Evolutionary conservation across 495 filamentous ascomycete species (phyloP).

Genomic region (Penicillium bovifimosum): DNA sequence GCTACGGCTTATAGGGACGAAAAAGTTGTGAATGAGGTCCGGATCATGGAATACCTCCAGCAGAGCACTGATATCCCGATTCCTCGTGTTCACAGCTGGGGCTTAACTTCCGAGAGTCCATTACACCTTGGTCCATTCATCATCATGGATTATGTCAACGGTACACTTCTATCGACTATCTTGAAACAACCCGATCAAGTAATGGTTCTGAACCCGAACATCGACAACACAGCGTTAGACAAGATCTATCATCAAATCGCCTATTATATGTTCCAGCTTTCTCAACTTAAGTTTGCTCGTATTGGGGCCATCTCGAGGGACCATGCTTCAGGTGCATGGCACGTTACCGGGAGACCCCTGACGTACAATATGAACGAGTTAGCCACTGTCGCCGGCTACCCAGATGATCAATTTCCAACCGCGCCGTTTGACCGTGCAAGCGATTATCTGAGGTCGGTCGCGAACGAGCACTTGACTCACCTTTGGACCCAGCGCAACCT

Average conservation of each 20-base stretch:
- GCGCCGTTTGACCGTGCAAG: slow-evolving; percentile 29
- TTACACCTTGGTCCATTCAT: slow-evolving; percentile 37
- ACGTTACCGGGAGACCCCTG: slow-evolving; percentile 28
- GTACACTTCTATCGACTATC: slow-evolving; percentile 25
- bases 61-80: slow-evolving; percentile 37
- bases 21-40: slow-evolving; percentile 37
- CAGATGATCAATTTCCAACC: slow-evolving; percentile 26
- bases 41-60: slow-evolving; percentile 31
- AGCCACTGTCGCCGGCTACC: slow-evolving; percentile 31
- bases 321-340: slow-evolving; percentile 22
- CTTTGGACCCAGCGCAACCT: slow-evolving; percentile 38
- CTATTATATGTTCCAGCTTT: slow-evolving; percentile 35
- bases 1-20: slow-evolving; percentile 26
- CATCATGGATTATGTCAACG: slow-evolving; percentile 37
- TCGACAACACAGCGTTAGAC: slow-evolving; percentile 12
- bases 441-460: slow-evolving; percentile 29
- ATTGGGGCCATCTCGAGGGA: slow-evolving; percentile 37
- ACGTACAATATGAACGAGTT: slow-evolving; percentile 42
- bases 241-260: slow-evolving; percentile 35
- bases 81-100: slow-evolving; percentile 30
- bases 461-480: slow-evolving; percentile 30
- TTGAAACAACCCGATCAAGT: slow-evolving; percentile 29
- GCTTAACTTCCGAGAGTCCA: slow-evolving; percentile 30
- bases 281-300: slow-evolving; percentile 27
- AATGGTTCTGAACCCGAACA: slow-evolving; percentile 29